Evolutionary conservation across 768 basidiomycete genomes (phyloP), one percentile per base, ranked within the genome.

Genomic region (Roridomyces roridus): DNA sequence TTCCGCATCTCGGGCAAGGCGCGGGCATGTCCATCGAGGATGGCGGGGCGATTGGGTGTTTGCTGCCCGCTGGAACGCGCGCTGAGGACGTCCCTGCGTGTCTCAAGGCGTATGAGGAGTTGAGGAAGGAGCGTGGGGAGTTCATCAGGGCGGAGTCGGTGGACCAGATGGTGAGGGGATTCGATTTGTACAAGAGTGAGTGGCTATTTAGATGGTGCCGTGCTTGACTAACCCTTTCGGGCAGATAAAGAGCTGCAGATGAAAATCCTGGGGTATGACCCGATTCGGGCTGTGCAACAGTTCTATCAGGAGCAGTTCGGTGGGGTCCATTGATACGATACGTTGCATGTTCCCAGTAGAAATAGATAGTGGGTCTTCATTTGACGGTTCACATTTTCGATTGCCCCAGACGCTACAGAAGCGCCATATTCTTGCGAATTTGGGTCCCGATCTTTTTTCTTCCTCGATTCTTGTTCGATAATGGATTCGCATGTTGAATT

Each of bases 11-110:
- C n/a, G 68, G 61, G n/a, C 58, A 62, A 31, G 65, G 68, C 25
- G 68, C 68, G 5, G 67, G 63, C 12, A 65, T 66, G 43, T 68
- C 65, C 12, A 59, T 65, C 31, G 68, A 69, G 40, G 67, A 56
- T 4, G 54, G 40, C 0, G 48, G 34, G 3, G n/a, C 55, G 0
- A 9, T 57, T 4, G 47, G 55, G 12, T 41, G 40, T n/a, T 26
- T 57, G 18, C 23, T 57, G 15, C 55, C 55, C 2, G 20, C 48
- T 2, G 55, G 55, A 7, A 57, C 55, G 2, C 48, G 37, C 3
- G 29, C 15, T 5, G 12, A 29, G 23, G 47, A 57, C 18, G 26
- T 57, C 20, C 42, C 34, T 10, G 44, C 25, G 3, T 9, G 55
- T 9, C 48, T 57, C 12, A 4, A 37, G 15, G 48, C 48, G 6